A percentile compares a stretch with the other conserved stretches of the same genome.
phyloP scores from a whole-genome alignment of 257 asterid genomes.

The Rehmannia glutinosa region DNA sequence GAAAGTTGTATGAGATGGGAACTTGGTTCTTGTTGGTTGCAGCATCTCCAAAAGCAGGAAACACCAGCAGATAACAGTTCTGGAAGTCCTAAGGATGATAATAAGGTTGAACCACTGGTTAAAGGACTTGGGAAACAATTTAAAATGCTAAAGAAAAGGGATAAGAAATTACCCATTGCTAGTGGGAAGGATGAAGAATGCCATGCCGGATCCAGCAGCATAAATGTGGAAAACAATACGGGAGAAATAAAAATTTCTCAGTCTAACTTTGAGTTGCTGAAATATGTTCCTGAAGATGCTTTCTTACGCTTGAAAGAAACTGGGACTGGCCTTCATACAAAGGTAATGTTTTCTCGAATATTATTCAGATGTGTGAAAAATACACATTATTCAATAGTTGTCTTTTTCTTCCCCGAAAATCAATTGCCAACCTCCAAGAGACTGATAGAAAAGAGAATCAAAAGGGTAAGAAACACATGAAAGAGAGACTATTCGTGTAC shows the following conservation, averaged over 20 bases:
- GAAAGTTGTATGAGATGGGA: constrained; percentile 87
- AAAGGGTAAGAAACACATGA: no score
- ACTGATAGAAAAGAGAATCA: no score
- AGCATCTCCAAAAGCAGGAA: constrained; percentile 95
- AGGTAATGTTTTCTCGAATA: constrained; percentile 39
- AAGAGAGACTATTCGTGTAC: no score
- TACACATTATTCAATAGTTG: not conserved
- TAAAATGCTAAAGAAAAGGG: constrained; percentile 84
- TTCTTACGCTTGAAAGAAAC: constrained; percentile 66
- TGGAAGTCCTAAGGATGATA: constrained; percentile 42
- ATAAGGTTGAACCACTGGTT: constrained; percentile 63
- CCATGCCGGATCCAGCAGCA: constrained; percentile 32
- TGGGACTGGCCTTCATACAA: constrained; percentile 73
- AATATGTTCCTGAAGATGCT: constrained; percentile 66
- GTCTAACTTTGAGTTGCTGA: constrained; percentile 51
- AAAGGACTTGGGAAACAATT: constrained; percentile 97
- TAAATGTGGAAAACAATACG: constrained; percentile 34
- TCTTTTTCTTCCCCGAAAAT: no score
- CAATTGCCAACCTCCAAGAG: no score
- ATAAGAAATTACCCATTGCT: constrained; percentile 35
- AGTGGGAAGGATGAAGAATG: constrained; percentile 43
- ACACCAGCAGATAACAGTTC: constrained; percentile 40
- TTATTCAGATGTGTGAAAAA: constrained; percentile 10
- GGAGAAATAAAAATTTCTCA: constrained; percentile 31
- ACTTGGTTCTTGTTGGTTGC: constrained; percentile 98